Conservation (phyloP, 1,284 basidiomycete genomes). For the Trichosporon faecale region DNA sequence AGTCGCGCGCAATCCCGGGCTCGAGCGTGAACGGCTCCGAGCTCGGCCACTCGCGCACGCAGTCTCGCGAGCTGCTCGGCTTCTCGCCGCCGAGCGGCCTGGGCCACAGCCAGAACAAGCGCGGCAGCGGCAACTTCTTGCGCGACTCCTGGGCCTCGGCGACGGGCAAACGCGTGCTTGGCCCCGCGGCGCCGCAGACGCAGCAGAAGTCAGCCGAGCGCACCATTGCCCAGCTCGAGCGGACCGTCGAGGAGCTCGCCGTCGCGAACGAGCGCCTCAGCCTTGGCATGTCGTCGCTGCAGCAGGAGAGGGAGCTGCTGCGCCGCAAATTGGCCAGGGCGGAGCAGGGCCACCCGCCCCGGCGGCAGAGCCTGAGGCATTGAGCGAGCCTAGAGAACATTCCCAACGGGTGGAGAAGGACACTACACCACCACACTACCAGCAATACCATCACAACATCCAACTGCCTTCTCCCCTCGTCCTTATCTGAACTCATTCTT, state of each 20-base stretch:
- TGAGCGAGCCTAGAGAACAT: neutral
- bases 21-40: neutral
- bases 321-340: neutral
- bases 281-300: constrained; percentile 1
- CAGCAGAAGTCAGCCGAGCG: neutral
- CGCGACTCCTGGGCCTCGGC: constrained; percentile 5
- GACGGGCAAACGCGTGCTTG: neutral
- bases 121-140: constrained; percentile 5
- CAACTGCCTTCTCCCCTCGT: neutral
- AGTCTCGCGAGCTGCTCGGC: neutral
- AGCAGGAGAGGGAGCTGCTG: constrained; percentile 2
- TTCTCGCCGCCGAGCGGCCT: neutral
- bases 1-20: neutral
- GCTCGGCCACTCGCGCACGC: neutral
- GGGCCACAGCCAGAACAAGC: neutral
- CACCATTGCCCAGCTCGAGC: neutral
- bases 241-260: neutral
- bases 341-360: neutral
- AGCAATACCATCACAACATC: neutral
- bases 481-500: neutral
- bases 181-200: neutral
- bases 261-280: neutral
- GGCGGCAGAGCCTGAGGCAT: neutral
- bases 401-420: no score
- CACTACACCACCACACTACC: neutral